phyloP scores from a whole-genome alignment of 495 filamentous ascomycete species.

The Aspergillus campestris region DNA sequence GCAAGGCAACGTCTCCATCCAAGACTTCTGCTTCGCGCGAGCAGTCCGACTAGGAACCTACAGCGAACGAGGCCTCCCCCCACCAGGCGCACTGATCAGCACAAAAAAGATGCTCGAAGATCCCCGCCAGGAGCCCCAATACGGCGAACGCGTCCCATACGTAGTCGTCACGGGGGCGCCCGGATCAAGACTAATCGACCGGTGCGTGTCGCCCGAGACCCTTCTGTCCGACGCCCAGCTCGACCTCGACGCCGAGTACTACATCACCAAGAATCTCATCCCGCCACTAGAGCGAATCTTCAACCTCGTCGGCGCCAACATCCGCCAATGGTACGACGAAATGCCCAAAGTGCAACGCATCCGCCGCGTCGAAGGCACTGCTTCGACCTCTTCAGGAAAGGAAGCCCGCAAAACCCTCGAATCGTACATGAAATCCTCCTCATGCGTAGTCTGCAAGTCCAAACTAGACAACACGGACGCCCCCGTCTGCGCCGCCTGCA shows the following conservation, averaged over 20 bases:
- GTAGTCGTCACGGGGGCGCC: slow-evolving; percentile 85
- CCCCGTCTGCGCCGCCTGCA: slow-evolving; percentile 57
- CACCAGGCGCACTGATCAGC: slow-evolving; percentile 81
- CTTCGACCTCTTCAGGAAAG: slow-evolving; percentile 15
- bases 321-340: slow-evolving; percentile 87
- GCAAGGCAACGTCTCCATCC: slow-evolving; percentile 76
- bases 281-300: slow-evolving; percentile 95
- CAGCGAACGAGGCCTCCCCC: slow-evolving; percentile 67
- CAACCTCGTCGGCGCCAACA: slow-evolving; percentile 90
- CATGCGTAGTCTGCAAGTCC: slow-evolving; percentile 68
- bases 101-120: slow-evolving; percentile 80
- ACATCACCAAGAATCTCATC: slow-evolving; percentile 91
- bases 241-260: slow-evolving; percentile 94
- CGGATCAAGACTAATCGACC: slow-evolving; percentile 76
- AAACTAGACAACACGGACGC: slow-evolving; percentile 47
- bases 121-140: slow-evolving; percentile 81
- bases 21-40: slow-evolving; percentile 91
- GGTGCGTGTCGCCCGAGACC: slow-evolving; percentile 79
- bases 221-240: slow-evolving; percentile 66
- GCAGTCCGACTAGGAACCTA: slow-evolving; percentile 91
- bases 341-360: slow-evolving; percentile 87
- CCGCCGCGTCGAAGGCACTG: slow-evolving; percentile 42
- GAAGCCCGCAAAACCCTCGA: slow-evolving; percentile 62
- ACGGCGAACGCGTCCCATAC: slow-evolving; percentile 90
- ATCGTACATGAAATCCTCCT: slow-evolving; percentile 72